Evolutionary conservation across 768 basidiomycete genomes (phyloP).

Genomic region (Trametes villosa): DNA sequence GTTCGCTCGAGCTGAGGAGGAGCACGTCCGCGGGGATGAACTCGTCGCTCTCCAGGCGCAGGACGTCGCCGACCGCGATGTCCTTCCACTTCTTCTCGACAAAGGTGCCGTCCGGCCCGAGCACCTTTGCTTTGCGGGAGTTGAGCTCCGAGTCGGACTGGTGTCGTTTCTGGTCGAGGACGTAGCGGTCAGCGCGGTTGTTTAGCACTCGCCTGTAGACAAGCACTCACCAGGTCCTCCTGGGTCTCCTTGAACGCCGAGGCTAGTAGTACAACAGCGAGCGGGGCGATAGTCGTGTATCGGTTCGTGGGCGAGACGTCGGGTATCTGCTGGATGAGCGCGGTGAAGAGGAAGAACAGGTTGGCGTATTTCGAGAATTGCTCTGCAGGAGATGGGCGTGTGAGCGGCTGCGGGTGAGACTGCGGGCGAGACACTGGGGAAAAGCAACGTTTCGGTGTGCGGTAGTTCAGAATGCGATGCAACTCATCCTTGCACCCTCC

Average conservation of each 20-base stretch:
- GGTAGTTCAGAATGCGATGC: no score
- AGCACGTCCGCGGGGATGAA: constrained; percentile 96
- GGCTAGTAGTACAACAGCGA: constrained; percentile 85
- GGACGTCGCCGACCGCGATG: constrained; percentile 88
- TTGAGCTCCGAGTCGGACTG: constrained; percentile 94
- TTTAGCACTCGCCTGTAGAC: no score
- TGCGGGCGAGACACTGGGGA: no score
- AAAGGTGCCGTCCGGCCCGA: constrained; percentile 67
- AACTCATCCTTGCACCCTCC: no score
- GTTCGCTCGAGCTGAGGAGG: constrained; percentile 87
- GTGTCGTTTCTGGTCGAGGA: constrained; percentile 96
- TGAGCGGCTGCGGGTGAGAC: neutral
- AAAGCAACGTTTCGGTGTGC: no score
- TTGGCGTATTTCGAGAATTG: constrained; percentile 99
- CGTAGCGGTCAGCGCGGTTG: no score
- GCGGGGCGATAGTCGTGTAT: constrained; percentile 93
- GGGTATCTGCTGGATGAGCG: constrained; percentile 97
- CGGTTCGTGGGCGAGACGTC: constrained; percentile 94
- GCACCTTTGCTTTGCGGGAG: constrained; percentile 76
- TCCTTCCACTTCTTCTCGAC: constrained; percentile 84
- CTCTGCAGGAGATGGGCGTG: no score
- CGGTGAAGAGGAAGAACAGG: constrained; percentile 97
- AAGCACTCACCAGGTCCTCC: constrained; percentile 82
- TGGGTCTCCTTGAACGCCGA: constrained; percentile 95
- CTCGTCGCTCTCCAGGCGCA: constrained; percentile 88